phyloP scores from a whole-genome alignment of 2,329 filamentous ascomycete species.

The Neonectria ditissima region DNA sequence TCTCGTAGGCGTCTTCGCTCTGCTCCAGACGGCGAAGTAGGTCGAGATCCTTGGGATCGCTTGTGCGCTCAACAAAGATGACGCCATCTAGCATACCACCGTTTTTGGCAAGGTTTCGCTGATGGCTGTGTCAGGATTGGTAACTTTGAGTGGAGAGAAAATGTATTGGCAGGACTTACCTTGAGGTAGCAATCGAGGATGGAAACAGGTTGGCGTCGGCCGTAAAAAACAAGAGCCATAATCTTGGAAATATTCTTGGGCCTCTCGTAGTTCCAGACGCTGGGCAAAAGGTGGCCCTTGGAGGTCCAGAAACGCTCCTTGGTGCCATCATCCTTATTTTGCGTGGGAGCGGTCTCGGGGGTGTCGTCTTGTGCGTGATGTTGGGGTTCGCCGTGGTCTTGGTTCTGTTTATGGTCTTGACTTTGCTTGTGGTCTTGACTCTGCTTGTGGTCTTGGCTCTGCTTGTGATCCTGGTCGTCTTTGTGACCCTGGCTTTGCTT shows the following conservation, averaged over 20 bases:
- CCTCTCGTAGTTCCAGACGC: constrained; percentile 34
- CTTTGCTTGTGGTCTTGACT: not conserved
- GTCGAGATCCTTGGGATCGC: constrained; percentile 52
- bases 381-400: not conserved
- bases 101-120: constrained; percentile 58
- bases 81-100: constrained; percentile 59
- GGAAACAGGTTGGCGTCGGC: constrained; percentile 56
- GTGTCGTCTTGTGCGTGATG: not conserved
- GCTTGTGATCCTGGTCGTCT: no score
- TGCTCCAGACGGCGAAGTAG: constrained; percentile 54
- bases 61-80: constrained; percentile 58
- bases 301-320: constrained; percentile 42
- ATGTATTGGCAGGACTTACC: constrained; percentile 38
- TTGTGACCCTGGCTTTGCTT: not conserved
- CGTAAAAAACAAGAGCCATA: constrained; percentile 61
- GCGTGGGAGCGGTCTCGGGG: not conserved
- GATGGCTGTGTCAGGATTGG: not conserved
- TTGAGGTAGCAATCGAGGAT: constrained; percentile 61
- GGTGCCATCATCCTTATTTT: constrained; percentile 9
- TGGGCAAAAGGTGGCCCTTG: constrained; percentile 33
- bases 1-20: constrained; percentile 53
- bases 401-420: not conserved
- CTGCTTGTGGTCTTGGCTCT: not conserved
- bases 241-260: constrained; percentile 47
- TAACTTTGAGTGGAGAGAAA: not conserved